Evolutionary conservation across 2,329 filamentous ascomycete genomes (phyloP), one percentile per base, ranked within the genome.

Genomic region (Cytospora schulzeri): DNA sequence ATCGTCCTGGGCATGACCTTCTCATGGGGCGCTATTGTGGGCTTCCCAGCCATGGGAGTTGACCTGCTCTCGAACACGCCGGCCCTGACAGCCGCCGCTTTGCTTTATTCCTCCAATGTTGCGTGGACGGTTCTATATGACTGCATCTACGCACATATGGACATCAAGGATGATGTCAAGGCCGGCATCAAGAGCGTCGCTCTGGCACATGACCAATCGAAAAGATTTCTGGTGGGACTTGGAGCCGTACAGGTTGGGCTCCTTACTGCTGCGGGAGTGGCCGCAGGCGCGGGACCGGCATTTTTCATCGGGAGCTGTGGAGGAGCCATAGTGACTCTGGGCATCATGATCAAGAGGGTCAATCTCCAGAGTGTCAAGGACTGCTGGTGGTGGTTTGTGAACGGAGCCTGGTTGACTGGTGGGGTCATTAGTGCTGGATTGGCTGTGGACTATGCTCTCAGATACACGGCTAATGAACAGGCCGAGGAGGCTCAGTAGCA

Each of bases 71-170:
- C 84, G 7, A 85, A 90, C 68, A 78, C 78, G 26, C 76, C 85
- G 1, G 90, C 91, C 2, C 73, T 91, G 64, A 80, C 83, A 4
- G 87, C 90, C 1, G 90, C 91, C 1, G 85, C 82, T 3, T 85
- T 85, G 64, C 79, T 96, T 57, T 96, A 96, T 73, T 79, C 84
- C 14, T 92, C 90, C 52, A 95, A 93, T 70, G 82, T 95, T 28
- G 88, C 91, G 3, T 96, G 93, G 93, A 96, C 92, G 0, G 84
- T 96, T 29, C 78, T 96, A 48, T 96, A 96, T 75, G 92, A 96
- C 75, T 96, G 95, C 87, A 92, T 96, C 35, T 96, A 96, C 75
- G 92, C 92, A 17, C 92, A 96, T 74, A 94, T 95, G 88, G 92
- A 96, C 71, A 90, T 94, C 75, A 89, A 89, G 72, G 92, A 96